Conservation (phyloP, 768 basidiomycete species). For the Macrolepiota fuliginosa region DNA sequence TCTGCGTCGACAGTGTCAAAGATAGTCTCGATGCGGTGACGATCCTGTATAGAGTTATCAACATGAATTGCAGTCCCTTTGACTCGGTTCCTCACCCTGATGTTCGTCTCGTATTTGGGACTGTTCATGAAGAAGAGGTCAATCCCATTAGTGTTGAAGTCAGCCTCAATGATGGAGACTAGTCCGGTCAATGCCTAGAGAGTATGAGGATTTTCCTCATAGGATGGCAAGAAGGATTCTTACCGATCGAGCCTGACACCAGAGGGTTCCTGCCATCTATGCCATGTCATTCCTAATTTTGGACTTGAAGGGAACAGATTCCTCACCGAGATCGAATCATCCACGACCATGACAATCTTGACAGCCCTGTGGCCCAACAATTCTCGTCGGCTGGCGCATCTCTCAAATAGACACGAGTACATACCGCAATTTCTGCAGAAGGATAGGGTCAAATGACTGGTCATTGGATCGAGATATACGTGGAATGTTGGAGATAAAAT, state of each 20-base stretch:
- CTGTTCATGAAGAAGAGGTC: constrained; percentile 13
- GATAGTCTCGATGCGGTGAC: constrained; percentile 10
- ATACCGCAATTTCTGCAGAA: constrained; percentile 10
- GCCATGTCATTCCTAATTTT: background rate
- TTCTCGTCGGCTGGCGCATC: background rate
- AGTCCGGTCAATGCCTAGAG: constrained; percentile 8
- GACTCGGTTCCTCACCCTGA: background rate
- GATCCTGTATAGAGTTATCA: constrained; percentile 8
- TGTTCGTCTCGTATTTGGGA: constrained; percentile 4
- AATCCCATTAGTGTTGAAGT: constrained; percentile 6
- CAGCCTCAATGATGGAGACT: constrained; percentile 7
- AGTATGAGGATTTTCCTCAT: background rate
- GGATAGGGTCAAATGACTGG: background rate
- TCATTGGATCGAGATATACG: constrained; percentile 13
- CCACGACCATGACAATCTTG: constrained; percentile 21
- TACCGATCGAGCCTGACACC: constrained; percentile 19
- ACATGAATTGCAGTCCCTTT: background rate
- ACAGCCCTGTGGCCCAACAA: constrained; percentile 13
- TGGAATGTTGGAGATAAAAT: constrained; percentile 14
- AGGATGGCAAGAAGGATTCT: background rate
- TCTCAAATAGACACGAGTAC: background rate
- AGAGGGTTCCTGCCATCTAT: constrained; percentile 20
- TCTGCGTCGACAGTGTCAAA: constrained; percentile 16
- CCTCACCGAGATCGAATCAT: constrained; percentile 22
- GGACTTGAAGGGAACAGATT: background rate